Evolutionary conservation across 805 yeast genomes (phyloP).

Genomic region (Saccharomycopsis fibuligera): DNA sequence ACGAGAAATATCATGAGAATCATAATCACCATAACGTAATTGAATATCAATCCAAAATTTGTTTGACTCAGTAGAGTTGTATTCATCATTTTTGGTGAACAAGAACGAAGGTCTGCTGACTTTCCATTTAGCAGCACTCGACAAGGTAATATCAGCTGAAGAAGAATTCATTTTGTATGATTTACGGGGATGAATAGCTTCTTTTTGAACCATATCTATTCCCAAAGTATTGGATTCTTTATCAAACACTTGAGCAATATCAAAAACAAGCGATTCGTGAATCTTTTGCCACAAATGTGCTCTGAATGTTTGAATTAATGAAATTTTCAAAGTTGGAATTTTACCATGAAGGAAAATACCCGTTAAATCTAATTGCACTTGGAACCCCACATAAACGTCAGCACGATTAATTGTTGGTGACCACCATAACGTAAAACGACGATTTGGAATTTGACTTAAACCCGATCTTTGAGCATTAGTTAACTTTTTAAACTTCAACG

Average conservation of each 20-base stretch:
- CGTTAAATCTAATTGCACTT: constrained; percentile 91
- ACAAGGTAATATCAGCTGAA: constrained; percentile 80
- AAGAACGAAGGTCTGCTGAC: constrained; percentile 76
- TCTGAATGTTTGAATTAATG: constrained; percentile 90
- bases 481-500: constrained; percentile 86
- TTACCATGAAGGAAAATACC: constrained; percentile 97
- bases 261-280: constrained; percentile 92
- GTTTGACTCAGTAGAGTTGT: constrained; percentile 49
- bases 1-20: constrained; percentile 92
- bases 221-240: constrained; percentile 77
- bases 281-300: constrained; percentile 99
- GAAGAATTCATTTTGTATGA: constrained; percentile 97
- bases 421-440: constrained; percentile 99
- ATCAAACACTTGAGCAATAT: constrained; percentile 86
- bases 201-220: constrained; percentile 81
- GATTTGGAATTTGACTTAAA: constrained; percentile 92
- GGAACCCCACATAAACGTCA: constrained; percentile 94
- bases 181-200: constrained; percentile 92
- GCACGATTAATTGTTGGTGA: constrained; percentile 98
- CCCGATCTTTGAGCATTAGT: constrained; percentile 98
- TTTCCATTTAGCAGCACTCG: constrained; percentile 75
- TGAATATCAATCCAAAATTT: constrained; percentile 96
- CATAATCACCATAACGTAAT: constrained; percentile 93
- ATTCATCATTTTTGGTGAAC: constrained; percentile 60
- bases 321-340: constrained; percentile 93